Conservation (phyloP, 164 flowering plant genomes). For the Sextonia rubra region DNA sequence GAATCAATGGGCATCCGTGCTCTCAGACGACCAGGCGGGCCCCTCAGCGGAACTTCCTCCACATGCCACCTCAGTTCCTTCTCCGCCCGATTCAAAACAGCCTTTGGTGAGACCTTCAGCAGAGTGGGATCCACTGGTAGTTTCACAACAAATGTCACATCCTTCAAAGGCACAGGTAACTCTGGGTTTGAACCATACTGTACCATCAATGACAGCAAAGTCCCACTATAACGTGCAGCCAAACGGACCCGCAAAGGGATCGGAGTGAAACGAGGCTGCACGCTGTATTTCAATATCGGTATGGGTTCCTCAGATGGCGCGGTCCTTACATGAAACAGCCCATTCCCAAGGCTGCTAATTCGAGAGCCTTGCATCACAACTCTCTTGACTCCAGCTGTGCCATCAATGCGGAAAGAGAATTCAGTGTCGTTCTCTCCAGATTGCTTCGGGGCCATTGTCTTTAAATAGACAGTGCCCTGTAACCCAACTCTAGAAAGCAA, state of each 20-base stretch:
- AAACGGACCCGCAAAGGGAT: slow-evolving; percentile 85
- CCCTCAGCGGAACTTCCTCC: slow-evolving; percentile 70
- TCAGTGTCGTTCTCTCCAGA: slow-evolving; percentile 80
- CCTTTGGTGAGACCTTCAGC: slow-evolving; percentile 89
- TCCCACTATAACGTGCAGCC: slow-evolving; percentile 75
- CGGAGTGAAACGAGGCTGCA: slow-evolving; percentile 75
- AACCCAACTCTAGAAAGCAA: slow-evolving; percentile 84
- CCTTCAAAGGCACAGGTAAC: slow-evolving; percentile 54
- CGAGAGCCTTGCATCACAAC: slow-evolving; percentile 64
- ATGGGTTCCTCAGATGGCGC: slow-evolving; percentile 63
- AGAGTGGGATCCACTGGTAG: slow-evolving; percentile 84
- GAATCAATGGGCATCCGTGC: slow-evolving; percentile 85
- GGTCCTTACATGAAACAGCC: slow-evolving; percentile 84
- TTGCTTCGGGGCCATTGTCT: slow-evolving; percentile 64
- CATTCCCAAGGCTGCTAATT: slow-evolving; percentile 83
- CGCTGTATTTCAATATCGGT: slow-evolving; percentile 75
- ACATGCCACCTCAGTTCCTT: slow-evolving; percentile 89
- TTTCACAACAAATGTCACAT: slow-evolving; percentile 75
- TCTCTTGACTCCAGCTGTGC: slow-evolving; percentile 66
- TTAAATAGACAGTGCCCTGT: slow-evolving; percentile 69
- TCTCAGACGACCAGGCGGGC: slow-evolving; percentile 70
- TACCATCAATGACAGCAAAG: slow-evolving; percentile 88
- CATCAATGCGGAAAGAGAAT: slow-evolving; percentile 81
- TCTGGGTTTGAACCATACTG: slow-evolving; percentile 89
- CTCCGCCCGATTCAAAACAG: slow-evolving; percentile 75